Percentiles rank a stretch among this genome's conserved stretches.
phyloP scores from a whole-genome alignment of 2,329 filamentous ascomycete species.

The Hypoxylon sp. region DNA sequence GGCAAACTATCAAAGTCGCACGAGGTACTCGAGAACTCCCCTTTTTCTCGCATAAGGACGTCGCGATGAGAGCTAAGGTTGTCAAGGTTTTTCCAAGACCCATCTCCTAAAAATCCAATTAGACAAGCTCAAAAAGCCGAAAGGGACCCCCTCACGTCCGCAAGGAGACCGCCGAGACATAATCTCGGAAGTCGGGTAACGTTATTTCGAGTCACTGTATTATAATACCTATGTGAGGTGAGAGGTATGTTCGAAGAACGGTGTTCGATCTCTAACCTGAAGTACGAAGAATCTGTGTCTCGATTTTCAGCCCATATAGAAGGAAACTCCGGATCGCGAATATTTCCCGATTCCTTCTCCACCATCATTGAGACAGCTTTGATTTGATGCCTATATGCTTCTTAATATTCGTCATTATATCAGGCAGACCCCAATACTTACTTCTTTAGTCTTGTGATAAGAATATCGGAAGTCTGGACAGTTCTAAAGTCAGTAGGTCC shows the following conservation, averaged over 20 bases:
- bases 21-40: not conserved
- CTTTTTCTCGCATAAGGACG: slow-evolving; percentile 2
- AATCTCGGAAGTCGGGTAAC: slow-evolving; percentile 11
- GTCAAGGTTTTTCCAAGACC: slow-evolving; percentile 36
- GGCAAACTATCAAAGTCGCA: slow-evolving; percentile 29
- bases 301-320: slow-evolving; percentile 27
- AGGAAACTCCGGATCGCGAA: slow-evolving; percentile 26
- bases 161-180: slow-evolving; percentile 36
- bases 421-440: not conserved
- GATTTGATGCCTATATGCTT: slow-evolving; percentile 20
- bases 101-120: slow-evolving; percentile 26
- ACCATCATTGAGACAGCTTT: slow-evolving; percentile 37
- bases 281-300: not conserved
- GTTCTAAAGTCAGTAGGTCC: slow-evolving; percentile 24
- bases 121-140: not conserved
- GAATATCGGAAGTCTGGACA: slow-evolving; percentile 13
- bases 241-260: slow-evolving; percentile 2
- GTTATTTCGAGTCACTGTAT: slow-evolving; percentile 19
- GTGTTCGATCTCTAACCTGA: slow-evolving; percentile 4
- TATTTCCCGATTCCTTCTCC: slow-evolving; percentile 33
- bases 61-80: slow-evolving; percentile 26
- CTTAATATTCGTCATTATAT: not conserved
- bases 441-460: slow-evolving; percentile 28
- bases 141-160: slow-evolving; percentile 23
- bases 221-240: slow-evolving; percentile 24